Evolutionary conservation across 495 filamentous ascomycete species (phyloP).

Genomic region (Neurospora sp.): DNA sequence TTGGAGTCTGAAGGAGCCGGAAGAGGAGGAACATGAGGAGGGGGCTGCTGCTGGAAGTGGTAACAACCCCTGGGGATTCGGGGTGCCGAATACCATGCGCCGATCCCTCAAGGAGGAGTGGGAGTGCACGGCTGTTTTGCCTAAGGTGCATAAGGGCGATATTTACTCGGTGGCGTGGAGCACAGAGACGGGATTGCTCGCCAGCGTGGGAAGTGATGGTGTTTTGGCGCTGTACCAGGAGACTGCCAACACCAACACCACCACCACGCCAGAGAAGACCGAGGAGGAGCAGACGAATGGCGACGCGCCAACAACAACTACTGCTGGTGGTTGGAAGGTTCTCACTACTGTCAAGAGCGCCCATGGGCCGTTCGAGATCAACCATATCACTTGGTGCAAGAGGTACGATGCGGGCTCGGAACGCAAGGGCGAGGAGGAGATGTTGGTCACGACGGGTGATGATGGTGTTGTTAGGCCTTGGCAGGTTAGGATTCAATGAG

Average conservation of each 20-base stretch:
- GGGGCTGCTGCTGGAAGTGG: background rate
- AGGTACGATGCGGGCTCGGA: conserved; percentile 44
- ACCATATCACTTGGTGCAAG: conserved; percentile 74
- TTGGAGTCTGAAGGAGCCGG: conserved; percentile 58
- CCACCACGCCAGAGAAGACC: conserved; percentile 12
- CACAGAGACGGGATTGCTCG: conserved; percentile 58
- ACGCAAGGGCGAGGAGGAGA: conserved; percentile 50
- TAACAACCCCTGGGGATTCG: conserved; percentile 8
- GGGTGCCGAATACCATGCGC: conserved; percentile 74
- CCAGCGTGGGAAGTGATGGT: conserved; percentile 78
- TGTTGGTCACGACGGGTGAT: conserved; percentile 70
- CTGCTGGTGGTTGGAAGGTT: conserved; percentile 54
- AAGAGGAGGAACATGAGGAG: conserved; percentile 28
- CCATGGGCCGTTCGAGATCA: conserved; percentile 88
- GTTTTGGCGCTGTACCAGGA: conserved; percentile 71
- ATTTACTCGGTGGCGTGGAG: conserved; percentile 82
- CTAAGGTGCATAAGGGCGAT: conserved; percentile 63
- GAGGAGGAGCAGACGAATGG: conserved; percentile 22
- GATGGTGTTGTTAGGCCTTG: conserved; percentile 70
- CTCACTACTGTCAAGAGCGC: conserved; percentile 54
- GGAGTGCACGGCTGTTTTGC: conserved; percentile 61
- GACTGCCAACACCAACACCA: conserved; percentile 21
- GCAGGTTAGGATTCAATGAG: conserved; percentile 28
- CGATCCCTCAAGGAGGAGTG: conserved; percentile 69
- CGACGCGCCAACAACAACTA: conserved; percentile 2